phyloP scores from a whole-genome alignment of 108 stramenopile species.

The Fistulifera pelliculosa region DNA sequence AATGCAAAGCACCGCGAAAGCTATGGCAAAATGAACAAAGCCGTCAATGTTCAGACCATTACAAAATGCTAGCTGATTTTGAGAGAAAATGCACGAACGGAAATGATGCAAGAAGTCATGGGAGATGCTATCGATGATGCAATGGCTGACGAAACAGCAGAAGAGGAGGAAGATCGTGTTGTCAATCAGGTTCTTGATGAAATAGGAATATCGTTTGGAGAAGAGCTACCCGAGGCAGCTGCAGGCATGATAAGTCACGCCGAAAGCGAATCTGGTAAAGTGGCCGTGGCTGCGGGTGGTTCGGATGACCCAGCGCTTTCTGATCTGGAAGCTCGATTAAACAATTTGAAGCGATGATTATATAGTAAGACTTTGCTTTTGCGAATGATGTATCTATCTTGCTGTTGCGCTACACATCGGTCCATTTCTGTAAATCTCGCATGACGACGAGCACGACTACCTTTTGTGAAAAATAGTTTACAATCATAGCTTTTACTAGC shows the following conservation, averaged over 20 bases:
- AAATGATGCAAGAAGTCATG: constrained; percentile 96
- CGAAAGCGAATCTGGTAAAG: constrained; percentile 18
- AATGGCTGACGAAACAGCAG: constrained; percentile 81
- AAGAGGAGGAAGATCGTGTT: constrained; percentile 89
- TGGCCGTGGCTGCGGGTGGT: constrained; percentile 34
- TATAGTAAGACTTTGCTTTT: not conserved
- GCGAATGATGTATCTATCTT: no score
- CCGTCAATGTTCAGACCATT: constrained; percentile 84
- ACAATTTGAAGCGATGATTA: constrained; percentile 76
- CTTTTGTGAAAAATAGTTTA: no score
- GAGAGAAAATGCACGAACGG: constrained; percentile 91
- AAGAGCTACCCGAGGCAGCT: constrained; percentile 72
- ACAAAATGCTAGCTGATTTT: constrained; percentile 97
- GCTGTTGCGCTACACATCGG: no score
- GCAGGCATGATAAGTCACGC: constrained; percentile 23
- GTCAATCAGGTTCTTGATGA: constrained; percentile 85
- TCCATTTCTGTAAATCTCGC: no score
- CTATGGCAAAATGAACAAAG: constrained; percentile 94
- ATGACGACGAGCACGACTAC: no score
- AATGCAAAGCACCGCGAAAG: constrained; percentile 83
- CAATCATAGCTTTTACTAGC: no score
- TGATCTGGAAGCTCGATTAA: constrained; percentile 80
- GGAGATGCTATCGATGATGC: constrained; percentile 94
- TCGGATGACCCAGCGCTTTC: constrained; percentile 57
- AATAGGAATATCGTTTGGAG: constrained; percentile 76